Base-by-base conservation (phyloP, 2,329 filamentous ascomycete species). In the Aureobasidium musti region DNA sequence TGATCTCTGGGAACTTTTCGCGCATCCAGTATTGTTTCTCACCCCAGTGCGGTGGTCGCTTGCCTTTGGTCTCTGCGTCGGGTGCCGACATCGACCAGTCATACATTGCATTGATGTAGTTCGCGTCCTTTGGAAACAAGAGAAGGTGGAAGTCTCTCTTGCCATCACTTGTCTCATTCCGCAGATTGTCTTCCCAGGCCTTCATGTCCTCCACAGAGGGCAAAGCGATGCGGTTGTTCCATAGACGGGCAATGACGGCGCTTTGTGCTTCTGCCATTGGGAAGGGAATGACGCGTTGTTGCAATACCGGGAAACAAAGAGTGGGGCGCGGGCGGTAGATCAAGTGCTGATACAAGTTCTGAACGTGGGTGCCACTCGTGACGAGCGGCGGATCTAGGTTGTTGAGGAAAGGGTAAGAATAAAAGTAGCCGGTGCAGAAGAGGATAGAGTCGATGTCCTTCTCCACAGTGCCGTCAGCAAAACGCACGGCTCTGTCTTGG, bases 351-450 rank as follows among this genome's bases (percentile, higher is more conserved):
- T 92, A 97, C 3, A 93, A 78, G 39, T 89, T 87, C 68, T 88
- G 81, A 0, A 93, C 87, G 33, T 90, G 84, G 39, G 83, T 84
- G 0, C 93, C 93, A 65, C 87, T 84, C 0, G 85, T 87, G 65
- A 93, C 82, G 1, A 92, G 74, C 0, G 85, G 81, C 0, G 87
- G 83, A 21, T 68, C 43, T 3, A 86, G 73, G 0, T 75, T 75
- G 2, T 77, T 75, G 3, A 88, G 75, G 73, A 97, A 97, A 0
- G 92, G 92, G 67, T 90, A 90, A 5, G 89, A 88, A 78, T 91
- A 97, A 66, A 96, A 85, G 73, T 96, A 98, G 0, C 94, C 94
- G 0, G 94, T 97, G 75, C 91, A 93, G 77, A 94, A 97, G 33
- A 98, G 75, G 6, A 97, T 80, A 1, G 86, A 84, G 73, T 97